phyloP scores from a whole-genome alignment of 345 rosid genomes.

The Diplotaxis tenuifolia region DNA sequence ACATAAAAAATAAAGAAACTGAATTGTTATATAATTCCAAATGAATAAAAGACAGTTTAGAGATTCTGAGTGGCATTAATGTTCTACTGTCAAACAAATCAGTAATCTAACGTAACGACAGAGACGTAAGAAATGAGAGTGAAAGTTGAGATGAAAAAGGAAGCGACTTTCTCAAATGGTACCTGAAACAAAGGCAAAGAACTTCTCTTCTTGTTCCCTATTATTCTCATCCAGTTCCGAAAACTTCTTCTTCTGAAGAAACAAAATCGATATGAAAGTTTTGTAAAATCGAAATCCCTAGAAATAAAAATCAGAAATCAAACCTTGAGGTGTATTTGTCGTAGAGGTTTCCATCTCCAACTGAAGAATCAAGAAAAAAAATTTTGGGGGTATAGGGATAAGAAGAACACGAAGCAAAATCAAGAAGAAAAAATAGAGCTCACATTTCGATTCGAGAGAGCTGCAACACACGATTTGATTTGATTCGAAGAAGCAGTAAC shows the following conservation, averaged over 20 bases:
- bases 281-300: constrained; percentile 1
- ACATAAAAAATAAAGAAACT: not conserved
- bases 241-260: constrained; percentile 49
- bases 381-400: not conserved
- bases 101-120: constrained; percentile 2
- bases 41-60: not conserved
- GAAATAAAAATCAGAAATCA: not conserved
- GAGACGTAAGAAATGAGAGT: not conserved
- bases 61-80: not conserved
- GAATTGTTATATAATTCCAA: not conserved
- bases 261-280: not conserved
- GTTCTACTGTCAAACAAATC: not conserved
- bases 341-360: constrained; percentile 68
- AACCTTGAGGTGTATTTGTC: constrained; percentile 66
- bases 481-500: too few relatives aligned
- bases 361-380: not conserved
- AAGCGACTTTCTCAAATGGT: constrained; percentile 5
- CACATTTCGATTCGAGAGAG: too few relatives aligned
- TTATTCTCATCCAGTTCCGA: constrained; percentile 56
- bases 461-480: too few relatives aligned
- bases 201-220: constrained; percentile 70
- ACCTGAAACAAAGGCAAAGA: constrained; percentile 61
- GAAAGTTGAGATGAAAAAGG: not conserved
- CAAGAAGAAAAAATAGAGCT: not conserved
- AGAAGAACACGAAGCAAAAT: not conserved